A percentile compares a stretch with the other conserved stretches of the same genome.
Conservation (phyloP, 352 stramenopile species). For the Globisporangium solare region DNA sequence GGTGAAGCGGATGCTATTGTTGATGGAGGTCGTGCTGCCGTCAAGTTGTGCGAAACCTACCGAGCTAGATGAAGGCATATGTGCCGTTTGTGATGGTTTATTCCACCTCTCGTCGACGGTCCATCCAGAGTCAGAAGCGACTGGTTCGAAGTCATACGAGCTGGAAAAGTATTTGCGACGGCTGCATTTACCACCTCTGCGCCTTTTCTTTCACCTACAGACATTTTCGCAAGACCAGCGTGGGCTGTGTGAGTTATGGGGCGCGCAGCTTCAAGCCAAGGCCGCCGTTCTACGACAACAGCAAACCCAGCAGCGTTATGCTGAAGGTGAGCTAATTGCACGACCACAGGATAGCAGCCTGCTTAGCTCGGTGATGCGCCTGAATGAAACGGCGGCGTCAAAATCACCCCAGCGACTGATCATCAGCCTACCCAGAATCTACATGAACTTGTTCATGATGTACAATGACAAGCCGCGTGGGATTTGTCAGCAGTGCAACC, state of each 20-base stretch:
- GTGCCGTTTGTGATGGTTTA: conserved; percentile 65
- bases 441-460: conserved; percentile 81
- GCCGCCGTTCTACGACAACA: conserved; percentile 52
- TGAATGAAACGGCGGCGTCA: conserved; percentile 2
- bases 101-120: conserved; percentile 18
- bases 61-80: conserved; percentile 17
- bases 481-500: conserved; percentile 48
- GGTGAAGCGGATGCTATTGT: conserved; percentile 49
- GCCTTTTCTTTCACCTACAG: conserved; percentile 57
- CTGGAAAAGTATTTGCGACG: conserved; percentile 44
- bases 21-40: conserved; percentile 55
- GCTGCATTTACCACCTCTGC: conserved; percentile 65
- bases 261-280: conserved; percentile 63
- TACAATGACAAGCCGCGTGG: conserved; percentile 66
- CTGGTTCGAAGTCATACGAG: conserved; percentile 10
- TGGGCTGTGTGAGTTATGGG: conserved; percentile 65
- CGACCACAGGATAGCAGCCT: conserved; percentile 1
- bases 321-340: not conserved
- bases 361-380: conserved; percentile 2
- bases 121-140: conserved; percentile 5
- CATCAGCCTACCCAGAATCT: conserved; percentile 55
- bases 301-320: conserved; percentile 9
- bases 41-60: conserved; percentile 8
- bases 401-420: conserved; percentile 18
- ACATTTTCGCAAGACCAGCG: conserved; percentile 58